These are phyloP conservation scores for Cercospora janseana DNA, from an alignment of 2,329 filamentous ascomycete genomes.

Conservation along the genomic window DNA sequence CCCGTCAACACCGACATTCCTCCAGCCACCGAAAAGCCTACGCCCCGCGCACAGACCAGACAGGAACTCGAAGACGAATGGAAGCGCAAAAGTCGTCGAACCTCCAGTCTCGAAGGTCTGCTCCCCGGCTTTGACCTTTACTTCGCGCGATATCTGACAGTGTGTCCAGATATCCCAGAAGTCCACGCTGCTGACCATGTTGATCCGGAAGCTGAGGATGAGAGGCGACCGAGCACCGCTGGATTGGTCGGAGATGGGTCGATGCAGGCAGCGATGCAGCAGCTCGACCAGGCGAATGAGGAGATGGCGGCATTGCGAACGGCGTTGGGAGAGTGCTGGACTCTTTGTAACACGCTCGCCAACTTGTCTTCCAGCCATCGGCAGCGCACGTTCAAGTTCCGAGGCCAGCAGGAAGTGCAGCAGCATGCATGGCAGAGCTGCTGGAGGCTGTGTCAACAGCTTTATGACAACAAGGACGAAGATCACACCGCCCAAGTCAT, in stretches of 20 bases:
- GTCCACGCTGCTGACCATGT: constrained; percentile 41
- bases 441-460: constrained; percentile 85
- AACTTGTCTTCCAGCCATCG: constrained; percentile 81
- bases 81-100: constrained; percentile 60
- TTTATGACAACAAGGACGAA: constrained; percentile 79
- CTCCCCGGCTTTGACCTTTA: constrained; percentile 24
- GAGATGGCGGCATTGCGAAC: constrained; percentile 69
- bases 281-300: constrained; percentile 52
- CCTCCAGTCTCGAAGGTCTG: constrained; percentile 72
- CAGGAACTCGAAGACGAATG: constrained; percentile 66
- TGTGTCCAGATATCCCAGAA: constrained; percentile 47
- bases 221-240: constrained; percentile 36
- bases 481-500: constrained; percentile 66
- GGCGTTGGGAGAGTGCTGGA: constrained; percentile 88
- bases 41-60: constrained; percentile 78
- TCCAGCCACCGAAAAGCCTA: constrained; percentile 62
- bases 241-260: constrained; percentile 39
- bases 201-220: constrained; percentile 23
- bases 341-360: constrained; percentile 84
- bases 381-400: constrained; percentile 72
- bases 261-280: constrained; percentile 55
- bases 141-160: constrained; percentile 26
- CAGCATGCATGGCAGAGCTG: constrained; percentile 91
- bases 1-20: constrained; percentile 73
- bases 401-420: constrained; percentile 71